phyloP scores from a whole-genome alignment of 495 filamentous ascomycete genomes.

The Neurospora sp. region DNA sequence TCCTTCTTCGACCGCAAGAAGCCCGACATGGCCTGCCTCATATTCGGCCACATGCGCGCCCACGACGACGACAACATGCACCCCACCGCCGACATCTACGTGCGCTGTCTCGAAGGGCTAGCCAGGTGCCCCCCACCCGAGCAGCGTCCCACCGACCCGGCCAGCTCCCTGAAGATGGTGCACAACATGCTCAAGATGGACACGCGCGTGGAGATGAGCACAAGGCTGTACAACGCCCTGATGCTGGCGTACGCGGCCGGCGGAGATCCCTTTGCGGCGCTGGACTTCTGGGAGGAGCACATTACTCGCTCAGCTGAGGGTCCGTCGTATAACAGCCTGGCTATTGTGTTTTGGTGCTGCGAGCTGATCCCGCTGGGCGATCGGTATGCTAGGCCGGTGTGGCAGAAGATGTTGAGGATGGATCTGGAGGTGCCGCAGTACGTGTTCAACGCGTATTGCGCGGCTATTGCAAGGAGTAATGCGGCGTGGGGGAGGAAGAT shows the following conservation, averaged over 20 bases:
- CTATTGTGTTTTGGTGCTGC: conserved; percentile 68
- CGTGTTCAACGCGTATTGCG: conserved; percentile 64
- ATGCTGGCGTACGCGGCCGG: conserved; percentile 75
- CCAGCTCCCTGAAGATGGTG: conserved; percentile 49
- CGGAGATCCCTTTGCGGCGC: conserved; percentile 49
- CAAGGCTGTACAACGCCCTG: conserved; percentile 63
- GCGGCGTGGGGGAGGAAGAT: conserved; percentile 42
- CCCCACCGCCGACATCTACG: conserved; percentile 65
- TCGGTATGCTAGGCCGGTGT: conserved; percentile 57
- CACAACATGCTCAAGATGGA: conserved; percentile 94
- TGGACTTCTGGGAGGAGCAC: conserved; percentile 65
- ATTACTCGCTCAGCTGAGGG: conserved; percentile 71
- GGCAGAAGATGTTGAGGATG: conserved; percentile 60
- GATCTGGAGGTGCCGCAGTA: conserved; percentile 62
- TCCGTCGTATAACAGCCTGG: conserved; percentile 66
- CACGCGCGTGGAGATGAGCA: conserved; percentile 62
- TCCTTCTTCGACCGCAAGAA: conserved; percentile 67
- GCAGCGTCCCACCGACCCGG: neutral
- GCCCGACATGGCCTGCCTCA: conserved; percentile 68
- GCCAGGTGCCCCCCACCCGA: conserved; percentile 53
- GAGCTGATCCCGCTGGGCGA: conserved; percentile 53
- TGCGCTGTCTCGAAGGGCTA: conserved; percentile 64
- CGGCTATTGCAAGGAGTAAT: conserved; percentile 45
- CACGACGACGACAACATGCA: conserved; percentile 44
- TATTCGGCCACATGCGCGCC: conserved; percentile 84